Percentiles rank a stretch among this genome's conserved stretches.
Evolutionary conservation across 768 basidiomycete genomes (phyloP).

Genomic region (Lyophyllum shimeji): DNA sequence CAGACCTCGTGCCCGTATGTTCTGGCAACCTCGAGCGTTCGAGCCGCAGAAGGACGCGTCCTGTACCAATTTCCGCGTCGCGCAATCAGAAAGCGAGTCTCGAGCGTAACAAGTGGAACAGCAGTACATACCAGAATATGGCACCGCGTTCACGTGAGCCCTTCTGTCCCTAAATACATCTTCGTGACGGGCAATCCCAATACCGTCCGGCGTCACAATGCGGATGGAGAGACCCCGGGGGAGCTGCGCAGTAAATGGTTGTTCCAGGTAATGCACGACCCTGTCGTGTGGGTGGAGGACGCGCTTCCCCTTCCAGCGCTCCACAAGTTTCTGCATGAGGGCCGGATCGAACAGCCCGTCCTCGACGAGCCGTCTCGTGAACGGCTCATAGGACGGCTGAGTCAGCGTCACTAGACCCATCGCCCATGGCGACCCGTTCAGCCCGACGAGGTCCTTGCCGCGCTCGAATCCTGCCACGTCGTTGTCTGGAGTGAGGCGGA

Average conservation of each 20-base stretch:
- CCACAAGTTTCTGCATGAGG: background rate
- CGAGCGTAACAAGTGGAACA: no score
- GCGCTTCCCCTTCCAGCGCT: background rate
- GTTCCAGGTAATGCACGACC: background rate
- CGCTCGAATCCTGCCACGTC: background rate
- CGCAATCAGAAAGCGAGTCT: background rate
- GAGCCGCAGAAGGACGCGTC: constrained; percentile 2
- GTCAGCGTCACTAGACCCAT: background rate
- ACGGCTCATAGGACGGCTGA: background rate
- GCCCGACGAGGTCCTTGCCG: background rate
- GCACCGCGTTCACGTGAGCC: background rate
- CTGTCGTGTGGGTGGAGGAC: background rate
- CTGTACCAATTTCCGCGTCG: background rate
- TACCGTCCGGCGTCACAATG: background rate
- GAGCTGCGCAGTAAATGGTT: constrained; percentile 3
- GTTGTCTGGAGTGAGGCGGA: background rate
- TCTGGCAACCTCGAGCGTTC: constrained; percentile 14
- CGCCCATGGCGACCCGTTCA: background rate
- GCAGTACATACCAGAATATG: constrained; percentile 6
- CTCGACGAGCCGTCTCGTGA: background rate
- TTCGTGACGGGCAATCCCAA: background rate
- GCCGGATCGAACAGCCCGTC: background rate
- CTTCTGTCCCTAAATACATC: background rate
- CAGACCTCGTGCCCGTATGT: constrained; percentile 27
- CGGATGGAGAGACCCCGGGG: background rate